Conservation (phyloP, 345 rosid species). For the Sonneratia alba region DNA sequence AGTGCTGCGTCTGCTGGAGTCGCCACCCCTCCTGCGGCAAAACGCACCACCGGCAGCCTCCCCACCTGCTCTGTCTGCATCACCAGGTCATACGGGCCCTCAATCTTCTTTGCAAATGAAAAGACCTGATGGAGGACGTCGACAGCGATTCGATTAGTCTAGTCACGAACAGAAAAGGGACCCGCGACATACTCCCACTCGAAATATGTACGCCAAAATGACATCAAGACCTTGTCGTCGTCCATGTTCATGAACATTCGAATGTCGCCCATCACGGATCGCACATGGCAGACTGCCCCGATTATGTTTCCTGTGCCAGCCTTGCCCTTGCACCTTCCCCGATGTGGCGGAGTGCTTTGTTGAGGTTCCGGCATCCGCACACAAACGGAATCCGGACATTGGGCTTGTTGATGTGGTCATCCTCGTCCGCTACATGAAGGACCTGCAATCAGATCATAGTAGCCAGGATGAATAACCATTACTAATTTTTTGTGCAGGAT, state of each 20-base stretch:
- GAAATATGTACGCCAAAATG: neutral
- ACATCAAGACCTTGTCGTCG: conserved; percentile 23
- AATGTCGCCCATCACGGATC: conserved; percentile 32
- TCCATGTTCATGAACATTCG: conserved; percentile 27
- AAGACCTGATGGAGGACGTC: conserved; percentile 7
- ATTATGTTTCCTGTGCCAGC: conserved; percentile 32
- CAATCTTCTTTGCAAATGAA: conserved; percentile 24
- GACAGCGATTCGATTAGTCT: neutral
- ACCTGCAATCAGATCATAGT: neutral
- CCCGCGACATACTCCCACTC: no score
- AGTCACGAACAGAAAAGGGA: neutral
- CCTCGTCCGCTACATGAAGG: conserved; percentile 24
- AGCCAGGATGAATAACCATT: no score
- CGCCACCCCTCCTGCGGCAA: conserved; percentile 33
- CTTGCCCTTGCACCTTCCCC: conserved; percentile 37
- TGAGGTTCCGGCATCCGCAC: conserved; percentile 36
- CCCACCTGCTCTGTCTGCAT: conserved; percentile 43
- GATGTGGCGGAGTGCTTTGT: conserved; percentile 28
- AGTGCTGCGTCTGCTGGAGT: conserved; percentile 34
- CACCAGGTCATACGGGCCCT: conserved; percentile 29
- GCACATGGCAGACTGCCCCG: conserved; percentile 33
- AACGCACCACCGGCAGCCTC: conserved; percentile 36
- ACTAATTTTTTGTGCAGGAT: no score
- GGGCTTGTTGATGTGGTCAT: conserved; percentile 34
- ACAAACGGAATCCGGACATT: conserved; percentile 34